Evolutionary conservation across 2,329 filamentous ascomycete genomes (phyloP).

Genomic region (Ophiocordyceps camponoti-saundersi): DNA sequence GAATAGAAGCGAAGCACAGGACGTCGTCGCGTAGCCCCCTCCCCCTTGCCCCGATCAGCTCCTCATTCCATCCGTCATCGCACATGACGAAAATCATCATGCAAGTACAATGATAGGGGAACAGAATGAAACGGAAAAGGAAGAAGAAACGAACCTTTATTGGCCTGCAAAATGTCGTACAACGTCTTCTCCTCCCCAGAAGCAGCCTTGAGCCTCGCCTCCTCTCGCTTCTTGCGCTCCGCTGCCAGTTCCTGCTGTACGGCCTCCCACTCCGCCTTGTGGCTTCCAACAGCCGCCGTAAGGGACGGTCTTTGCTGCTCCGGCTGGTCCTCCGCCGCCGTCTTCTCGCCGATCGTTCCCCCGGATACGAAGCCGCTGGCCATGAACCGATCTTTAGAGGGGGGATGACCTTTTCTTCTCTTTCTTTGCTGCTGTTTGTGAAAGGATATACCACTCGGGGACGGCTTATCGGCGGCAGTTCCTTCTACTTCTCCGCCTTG

Average conservation of each 20-base stretch:
- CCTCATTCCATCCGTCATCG: no score
- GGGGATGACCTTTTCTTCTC: no score
- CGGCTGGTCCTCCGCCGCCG: neutral
- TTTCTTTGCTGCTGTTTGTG: no score
- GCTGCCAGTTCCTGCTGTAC: constrained; percentile 49
- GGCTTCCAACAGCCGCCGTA: neutral
- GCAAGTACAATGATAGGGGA: neutral
- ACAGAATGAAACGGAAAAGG: neutral
- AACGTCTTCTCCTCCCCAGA: constrained; percentile 40
- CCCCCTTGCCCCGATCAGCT: neutral
- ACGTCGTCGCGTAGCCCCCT: no score
- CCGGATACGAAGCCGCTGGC: constrained; percentile 38
- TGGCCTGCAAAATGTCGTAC: constrained; percentile 62
- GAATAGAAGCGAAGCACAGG: no score
- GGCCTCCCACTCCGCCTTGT: constrained; percentile 38
- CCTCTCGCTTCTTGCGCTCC: constrained; percentile 35
- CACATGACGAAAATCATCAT: neutral
- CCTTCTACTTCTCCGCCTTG: no score
- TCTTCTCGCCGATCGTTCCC: constrained; percentile 23
- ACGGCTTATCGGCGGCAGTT: no score
- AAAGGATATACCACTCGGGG: no score
- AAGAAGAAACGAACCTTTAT: constrained; percentile 42
- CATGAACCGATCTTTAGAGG: constrained; percentile 15
- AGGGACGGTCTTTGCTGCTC: neutral
- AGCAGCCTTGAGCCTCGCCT: constrained; percentile 25